Percentiles rank a stretch among this genome's conserved stretches.
Conservation (phyloP, 2,329 filamentous ascomycete genomes). For the Exophiala sp. region DNA sequence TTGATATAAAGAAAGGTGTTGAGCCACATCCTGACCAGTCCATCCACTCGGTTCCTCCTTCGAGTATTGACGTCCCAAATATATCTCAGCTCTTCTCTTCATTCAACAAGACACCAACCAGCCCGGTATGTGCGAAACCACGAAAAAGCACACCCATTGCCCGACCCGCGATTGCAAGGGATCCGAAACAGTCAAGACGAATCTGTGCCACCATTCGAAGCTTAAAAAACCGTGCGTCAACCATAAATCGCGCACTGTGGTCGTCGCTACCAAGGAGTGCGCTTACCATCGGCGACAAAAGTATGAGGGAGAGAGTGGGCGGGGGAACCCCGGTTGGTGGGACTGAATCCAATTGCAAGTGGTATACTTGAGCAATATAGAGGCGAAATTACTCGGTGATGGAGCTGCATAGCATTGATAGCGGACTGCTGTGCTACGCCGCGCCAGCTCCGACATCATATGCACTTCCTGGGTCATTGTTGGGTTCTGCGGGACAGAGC, state of each 20-base stretch:
- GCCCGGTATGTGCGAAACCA: conserved; percentile 16
- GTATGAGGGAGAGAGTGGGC: conserved; percentile 14
- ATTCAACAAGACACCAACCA: background rate
- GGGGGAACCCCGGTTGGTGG: conserved; percentile 18
- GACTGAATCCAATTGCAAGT: conserved; percentile 8
- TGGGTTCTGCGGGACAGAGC: too few relatives aligned
- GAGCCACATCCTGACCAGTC: too few relatives aligned
- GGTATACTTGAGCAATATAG: too few relatives aligned
- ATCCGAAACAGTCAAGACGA: background rate
- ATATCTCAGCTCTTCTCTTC: background rate
- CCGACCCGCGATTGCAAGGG: conserved; percentile 14
- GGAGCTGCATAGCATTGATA: too few relatives aligned
- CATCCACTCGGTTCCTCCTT: too few relatives aligned
- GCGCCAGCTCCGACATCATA: too few relatives aligned
- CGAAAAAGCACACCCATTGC: conserved; percentile 14
- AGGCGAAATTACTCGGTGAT: too few relatives aligned
- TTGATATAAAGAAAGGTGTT: too few relatives aligned
- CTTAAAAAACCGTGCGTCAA: conserved; percentile 13
- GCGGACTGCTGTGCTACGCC: too few relatives aligned
- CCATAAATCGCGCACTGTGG: conserved; percentile 9
- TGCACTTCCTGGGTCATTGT: too few relatives aligned
- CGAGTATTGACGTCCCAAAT: too few relatives aligned
- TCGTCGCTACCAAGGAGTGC: conserved; percentile 14
- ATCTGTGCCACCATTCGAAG: conserved; percentile 12
- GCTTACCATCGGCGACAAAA: conserved; percentile 7